Evolutionary conservation across 2,329 filamentous ascomycete species (phyloP).

Genomic region (Alternaria triticina): DNA sequence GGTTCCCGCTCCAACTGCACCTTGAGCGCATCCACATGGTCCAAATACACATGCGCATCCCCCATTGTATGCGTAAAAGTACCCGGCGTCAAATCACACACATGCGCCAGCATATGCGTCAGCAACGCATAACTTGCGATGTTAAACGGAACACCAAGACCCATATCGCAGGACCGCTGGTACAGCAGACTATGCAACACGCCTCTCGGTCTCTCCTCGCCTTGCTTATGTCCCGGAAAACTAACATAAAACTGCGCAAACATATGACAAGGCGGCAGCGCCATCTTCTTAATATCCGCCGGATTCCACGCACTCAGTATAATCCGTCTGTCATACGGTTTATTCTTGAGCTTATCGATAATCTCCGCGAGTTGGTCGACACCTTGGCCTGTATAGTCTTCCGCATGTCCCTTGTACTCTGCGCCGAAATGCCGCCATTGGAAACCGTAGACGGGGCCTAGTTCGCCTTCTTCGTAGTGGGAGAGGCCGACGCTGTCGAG

Average conservation of each 20-base stretch:
- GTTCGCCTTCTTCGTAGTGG: constrained; percentile 83
- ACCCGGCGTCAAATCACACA: constrained; percentile 82
- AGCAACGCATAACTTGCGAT: constrained; percentile 93
- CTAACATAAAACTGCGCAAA: constrained; percentile 96
- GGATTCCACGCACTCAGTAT: constrained; percentile 96
- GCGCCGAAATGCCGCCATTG: constrained; percentile 99
- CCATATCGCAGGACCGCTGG: constrained; percentile 96
- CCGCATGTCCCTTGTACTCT: constrained; percentile 70
- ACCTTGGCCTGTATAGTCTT: constrained; percentile 86
- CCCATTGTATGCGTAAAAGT: constrained; percentile 95
- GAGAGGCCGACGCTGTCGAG: constrained; percentile 84
- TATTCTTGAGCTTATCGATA: constrained; percentile 81
- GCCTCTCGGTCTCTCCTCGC: constrained; percentile 59
- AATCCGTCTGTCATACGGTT: constrained; percentile 87
- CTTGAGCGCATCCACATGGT: constrained; percentile 87
- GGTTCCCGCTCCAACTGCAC: constrained; percentile 83
- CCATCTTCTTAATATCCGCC: constrained; percentile 83
- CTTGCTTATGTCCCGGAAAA: constrained; percentile 59
- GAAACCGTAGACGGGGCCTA: constrained; percentile 97
- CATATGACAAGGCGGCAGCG: constrained; percentile 93
- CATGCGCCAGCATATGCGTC: constrained; percentile 93
- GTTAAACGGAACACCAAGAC: constrained; percentile 95
- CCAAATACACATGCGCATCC: constrained; percentile 94
- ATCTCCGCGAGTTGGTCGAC: constrained; percentile 93
- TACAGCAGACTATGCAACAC: constrained; percentile 88